A percentile compares a stretch with the other conserved stretches of the same genome.
These are phyloP conservation scores for Epichloe elymi DNA, from an alignment of 2,329 filamentous ascomycete genomes.

Conservation along the genomic window DNA sequence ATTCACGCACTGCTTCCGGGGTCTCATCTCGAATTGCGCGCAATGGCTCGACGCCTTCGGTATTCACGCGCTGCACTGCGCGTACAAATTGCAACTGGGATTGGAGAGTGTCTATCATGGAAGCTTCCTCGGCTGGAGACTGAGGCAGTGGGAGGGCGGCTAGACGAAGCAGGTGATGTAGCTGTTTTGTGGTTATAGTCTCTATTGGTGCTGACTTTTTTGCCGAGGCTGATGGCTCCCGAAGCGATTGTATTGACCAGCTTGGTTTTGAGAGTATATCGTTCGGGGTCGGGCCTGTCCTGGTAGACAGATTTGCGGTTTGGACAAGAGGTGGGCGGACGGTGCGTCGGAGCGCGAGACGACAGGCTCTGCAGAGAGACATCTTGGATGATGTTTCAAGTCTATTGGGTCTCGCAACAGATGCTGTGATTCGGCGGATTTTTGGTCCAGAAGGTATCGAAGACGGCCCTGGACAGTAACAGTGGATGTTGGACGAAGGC, in stretches of 20 bases:
- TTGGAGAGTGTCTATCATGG: conserved; percentile 62
- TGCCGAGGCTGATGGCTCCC: conserved; percentile 1
- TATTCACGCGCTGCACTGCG: conserved; percentile 69
- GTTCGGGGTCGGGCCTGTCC: conserved; percentile 12
- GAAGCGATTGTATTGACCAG: conserved; percentile 72
- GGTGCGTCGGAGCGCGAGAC: conserved; percentile 14
- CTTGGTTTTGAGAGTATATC: conserved; percentile 55
- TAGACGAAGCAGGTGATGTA: conserved; percentile 76
- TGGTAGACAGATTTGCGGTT: conserved; percentile 5
- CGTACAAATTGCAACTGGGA: conserved; percentile 86
- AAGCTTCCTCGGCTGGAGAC: conserved; percentile 45
- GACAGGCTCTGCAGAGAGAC: conserved; percentile 19
- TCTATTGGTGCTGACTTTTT: conserved; percentile 15
- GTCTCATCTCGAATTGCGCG: conserved; percentile 75
- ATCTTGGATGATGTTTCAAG: conserved; percentile 8
- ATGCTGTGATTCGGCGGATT: too few relatives aligned
- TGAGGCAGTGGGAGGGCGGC: conserved; percentile 71
- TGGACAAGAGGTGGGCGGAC: conserved; percentile 3
- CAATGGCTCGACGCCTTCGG: conserved; percentile 57
- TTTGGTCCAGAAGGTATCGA: too few relatives aligned
- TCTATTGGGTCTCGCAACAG: too few relatives aligned
- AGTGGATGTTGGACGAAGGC: too few relatives aligned
- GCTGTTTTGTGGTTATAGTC: conserved; percentile 49
- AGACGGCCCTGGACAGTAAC: too few relatives aligned
- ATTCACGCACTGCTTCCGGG: conserved; percentile 42